Conservation (phyloP, 2,329 filamentous ascomycete species). For the Penicillium sp. region DNA sequence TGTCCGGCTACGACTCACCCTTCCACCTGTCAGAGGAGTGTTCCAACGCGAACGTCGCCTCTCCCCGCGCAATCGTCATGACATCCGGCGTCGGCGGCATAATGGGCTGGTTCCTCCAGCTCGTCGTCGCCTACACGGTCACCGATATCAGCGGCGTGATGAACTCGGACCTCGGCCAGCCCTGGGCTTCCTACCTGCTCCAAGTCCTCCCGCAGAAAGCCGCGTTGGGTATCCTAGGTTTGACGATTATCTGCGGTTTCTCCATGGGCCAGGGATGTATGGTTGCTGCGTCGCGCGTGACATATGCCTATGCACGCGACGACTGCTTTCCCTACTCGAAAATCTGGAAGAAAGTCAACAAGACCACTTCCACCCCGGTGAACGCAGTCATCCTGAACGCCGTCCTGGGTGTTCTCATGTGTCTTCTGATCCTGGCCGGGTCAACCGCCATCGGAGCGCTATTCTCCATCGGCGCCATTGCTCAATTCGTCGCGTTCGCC, state of each 20-base stretch:
- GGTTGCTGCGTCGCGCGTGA: slow-evolving; percentile 65
- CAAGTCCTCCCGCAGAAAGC: slow-evolving; percentile 62
- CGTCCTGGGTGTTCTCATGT: slow-evolving; percentile 57
- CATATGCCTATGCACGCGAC: slow-evolving; percentile 71
- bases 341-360: slow-evolving; percentile 61
- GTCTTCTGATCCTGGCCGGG: slow-evolving; percentile 66
- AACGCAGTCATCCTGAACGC: slow-evolving; percentile 70
- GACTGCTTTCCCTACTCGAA: slow-evolving; percentile 64
- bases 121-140: slow-evolving; percentile 71
- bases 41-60: slow-evolving; percentile 68
- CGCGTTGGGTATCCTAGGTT: slow-evolving; percentile 60
- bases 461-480: slow-evolving; percentile 69
- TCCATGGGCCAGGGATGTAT: slow-evolving; percentile 73
- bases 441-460: slow-evolving; percentile 63
- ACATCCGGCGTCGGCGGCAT: slow-evolving; percentile 65
- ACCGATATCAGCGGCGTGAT: slow-evolving; percentile 60
- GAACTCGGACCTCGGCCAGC: slow-evolving; percentile 63
- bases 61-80: slow-evolving; percentile 69
- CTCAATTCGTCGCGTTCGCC: slow-evolving; percentile 57
- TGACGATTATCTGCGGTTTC: slow-evolving; percentile 69
- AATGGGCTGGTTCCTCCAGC: slow-evolving; percentile 70
- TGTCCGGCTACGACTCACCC: slow-evolving; percentile 65
- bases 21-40: slow-evolving; percentile 76
- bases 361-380: slow-evolving; percentile 62
- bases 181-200: slow-evolving; percentile 67